Evolutionary conservation across 1,284 basidiomycete species (phyloP), one percentile per base, ranked within the genome.

Genomic region (Cutaneotrichosporon dermatis): DNA sequence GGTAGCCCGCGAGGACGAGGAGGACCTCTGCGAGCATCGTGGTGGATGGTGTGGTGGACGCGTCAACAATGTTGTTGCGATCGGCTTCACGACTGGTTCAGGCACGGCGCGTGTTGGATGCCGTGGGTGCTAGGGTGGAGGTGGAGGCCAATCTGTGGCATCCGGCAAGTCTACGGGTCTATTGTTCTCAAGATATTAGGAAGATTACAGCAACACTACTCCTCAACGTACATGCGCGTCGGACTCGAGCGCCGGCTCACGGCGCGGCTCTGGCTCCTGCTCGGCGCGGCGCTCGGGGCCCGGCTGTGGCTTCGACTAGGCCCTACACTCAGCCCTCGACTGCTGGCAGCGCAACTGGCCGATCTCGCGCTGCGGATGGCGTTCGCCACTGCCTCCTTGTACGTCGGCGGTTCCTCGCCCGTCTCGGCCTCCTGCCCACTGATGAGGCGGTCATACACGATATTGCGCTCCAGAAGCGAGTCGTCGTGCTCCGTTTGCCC

Each of bases 21-120:
- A 93, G 83, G 53, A 92, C 80, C 77, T 93, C 91, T 65, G 89
- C 86, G 64, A 93, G 89, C 90, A 92, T 86, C n/a, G 36, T 25
- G 16, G 44, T 46, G 44, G 25, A 16, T 51, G 34, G 37, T 12
- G 3, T 35, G 46, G 10, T 2, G 1, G 46, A 49, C 46, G 46
- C 46, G 46, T 49, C 46, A 15, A 40, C 13, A 16, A 35, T 49
- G 46, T 49, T 49, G 46, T 49, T 49, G 25, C 6, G 46, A 36
- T 49, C 46, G 11, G 9, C 25, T 25, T 25, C 25, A 25, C 6
- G 25, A 49, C 34, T n/a, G 1, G 33, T 49, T 49, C 46, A 49
- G 46, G 46, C 33, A 49, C 46, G 46, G 39, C 39, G 39, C 39
- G 39, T 40, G 39, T 40, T 40, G 25, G 25, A 25, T 25, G 25